A percentile compares a stretch with the other conserved stretches of the same genome.
phyloP scores from a whole-genome alignment of 345 rosid genomes.

The Euphorbia lathyris region DNA sequence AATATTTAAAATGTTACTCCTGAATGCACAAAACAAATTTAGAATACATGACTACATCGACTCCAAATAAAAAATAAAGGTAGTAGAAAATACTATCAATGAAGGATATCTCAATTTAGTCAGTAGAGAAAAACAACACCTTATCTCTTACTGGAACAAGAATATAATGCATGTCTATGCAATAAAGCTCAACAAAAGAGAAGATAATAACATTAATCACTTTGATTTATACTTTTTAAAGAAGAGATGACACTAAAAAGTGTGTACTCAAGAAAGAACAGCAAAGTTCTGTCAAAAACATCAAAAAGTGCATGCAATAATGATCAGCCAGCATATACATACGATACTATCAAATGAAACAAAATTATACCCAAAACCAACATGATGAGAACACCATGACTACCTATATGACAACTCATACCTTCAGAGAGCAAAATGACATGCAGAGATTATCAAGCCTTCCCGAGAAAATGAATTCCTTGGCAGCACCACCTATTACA shows the following conservation, averaged over 20 bases:
- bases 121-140: conserved; percentile 3
- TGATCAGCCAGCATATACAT: not conserved
- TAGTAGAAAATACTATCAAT: not conserved
- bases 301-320: not conserved
- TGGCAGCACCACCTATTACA: conserved; percentile 71
- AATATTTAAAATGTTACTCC: not conserved
- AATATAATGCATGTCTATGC: not conserved
- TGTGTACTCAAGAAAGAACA: not conserved
- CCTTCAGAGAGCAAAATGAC: conserved; percentile 93
- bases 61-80: not conserved
- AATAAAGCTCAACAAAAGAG: not conserved
- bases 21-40: not conserved
- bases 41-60: not conserved
- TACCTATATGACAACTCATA: conserved; percentile 15
- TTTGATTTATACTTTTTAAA: not conserved
- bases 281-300: not conserved
- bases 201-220: not conserved
- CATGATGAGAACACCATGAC: not conserved
- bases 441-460: conserved; percentile 98
- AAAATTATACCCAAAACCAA: not conserved
- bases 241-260: not conserved
- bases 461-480: conserved; percentile 91
- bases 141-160: not conserved
- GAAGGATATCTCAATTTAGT: not conserved
- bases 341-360: conserved; percentile 7